Conservation (phyloP, 2,329 filamentous ascomycete genomes). For the Trichoderma sp. region DNA sequence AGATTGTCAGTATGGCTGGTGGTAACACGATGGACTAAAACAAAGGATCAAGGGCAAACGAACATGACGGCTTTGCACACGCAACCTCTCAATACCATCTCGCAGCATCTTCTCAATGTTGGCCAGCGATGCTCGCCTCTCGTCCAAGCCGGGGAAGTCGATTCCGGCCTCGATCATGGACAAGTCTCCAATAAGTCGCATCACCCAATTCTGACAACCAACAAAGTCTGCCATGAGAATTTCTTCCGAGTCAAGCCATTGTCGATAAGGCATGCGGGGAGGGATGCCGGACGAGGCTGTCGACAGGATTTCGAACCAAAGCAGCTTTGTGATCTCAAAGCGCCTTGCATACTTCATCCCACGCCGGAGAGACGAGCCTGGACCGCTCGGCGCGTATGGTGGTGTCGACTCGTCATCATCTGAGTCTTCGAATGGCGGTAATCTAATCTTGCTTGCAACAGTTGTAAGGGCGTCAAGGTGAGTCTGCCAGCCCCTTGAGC, state of each 20-base stretch:
- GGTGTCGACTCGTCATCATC: neutral
- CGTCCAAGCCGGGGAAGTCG: neutral
- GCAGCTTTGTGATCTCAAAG: slow-evolving; percentile 7
- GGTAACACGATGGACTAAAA: too few relatives aligned
- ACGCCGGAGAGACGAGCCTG: neutral
- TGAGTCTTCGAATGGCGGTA: neutral
- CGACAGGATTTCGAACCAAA: slow-evolving; percentile 13
- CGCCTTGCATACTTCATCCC: slow-evolving; percentile 10
- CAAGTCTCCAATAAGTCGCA: slow-evolving; percentile 11
- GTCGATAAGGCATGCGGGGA: slow-evolving; percentile 4
- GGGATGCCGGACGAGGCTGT: neutral
- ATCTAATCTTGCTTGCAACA: slow-evolving; percentile 3
- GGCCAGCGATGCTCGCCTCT: neutral
- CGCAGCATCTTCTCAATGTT: neutral
- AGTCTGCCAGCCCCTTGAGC: slow-evolving; percentile 9
- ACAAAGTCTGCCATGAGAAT: slow-evolving; percentile 15
- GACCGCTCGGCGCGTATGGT: neutral
- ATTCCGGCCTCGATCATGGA: neutral
- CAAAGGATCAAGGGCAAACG: neutral
- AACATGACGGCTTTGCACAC: neutral
- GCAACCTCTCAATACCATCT: neutral
- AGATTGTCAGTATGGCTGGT: neutral
- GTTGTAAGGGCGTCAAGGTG: slow-evolving; percentile 14
- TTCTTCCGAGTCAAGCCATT: slow-evolving; percentile 7
- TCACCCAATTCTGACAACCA: slow-evolving; percentile 13